Conservation (phyloP, 2,329 filamentous ascomycete species). For the Aaosphaeria pasadenensis region DNA sequence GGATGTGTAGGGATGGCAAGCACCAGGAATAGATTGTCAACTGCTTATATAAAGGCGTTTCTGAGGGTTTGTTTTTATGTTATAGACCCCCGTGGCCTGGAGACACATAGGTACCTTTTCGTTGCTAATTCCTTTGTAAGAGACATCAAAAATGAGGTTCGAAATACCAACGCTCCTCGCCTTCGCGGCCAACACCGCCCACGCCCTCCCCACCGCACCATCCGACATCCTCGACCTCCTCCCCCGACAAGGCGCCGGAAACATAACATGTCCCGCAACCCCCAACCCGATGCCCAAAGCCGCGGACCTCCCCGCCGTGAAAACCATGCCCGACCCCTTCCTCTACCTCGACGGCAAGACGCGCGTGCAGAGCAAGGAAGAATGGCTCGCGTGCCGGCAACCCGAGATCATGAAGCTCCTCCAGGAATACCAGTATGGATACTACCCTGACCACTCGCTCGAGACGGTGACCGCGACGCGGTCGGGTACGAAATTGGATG, state of each 20-base stretch:
- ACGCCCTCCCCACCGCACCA: no score
- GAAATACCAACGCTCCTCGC: no score
- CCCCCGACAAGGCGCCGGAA: constrained; percentile 11
- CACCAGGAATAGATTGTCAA: no score
- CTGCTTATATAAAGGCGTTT: no score
- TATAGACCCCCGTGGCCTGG: no score
- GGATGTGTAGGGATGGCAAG: no score
- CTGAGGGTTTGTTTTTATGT: no score
- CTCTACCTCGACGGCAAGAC: constrained; percentile 44
- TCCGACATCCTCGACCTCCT: constrained; percentile 7
- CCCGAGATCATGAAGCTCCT: constrained; percentile 51
- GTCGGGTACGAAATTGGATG: constrained; percentile 44
- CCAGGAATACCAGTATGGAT: constrained; percentile 53
- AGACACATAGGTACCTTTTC: no score
- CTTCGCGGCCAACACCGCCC: no score
- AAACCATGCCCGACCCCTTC: constrained; percentile 46
- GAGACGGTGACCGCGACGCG: constrained; percentile 50
- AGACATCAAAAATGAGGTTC: no score
- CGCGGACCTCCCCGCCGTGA: constrained; percentile 14
- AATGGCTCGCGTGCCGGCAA: constrained; percentile 50
- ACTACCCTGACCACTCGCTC: constrained; percentile 48
- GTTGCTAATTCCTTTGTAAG: no score
- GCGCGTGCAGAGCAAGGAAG: constrained; percentile 44
- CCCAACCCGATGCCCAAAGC: constrained; percentile 27
- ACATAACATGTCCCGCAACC: constrained; percentile 22